A percentile compares a stretch with the other conserved stretches of the same genome.
phyloP scores from a whole-genome alignment of 306 rosid species.

The Vachellia pachyceras region DNA sequence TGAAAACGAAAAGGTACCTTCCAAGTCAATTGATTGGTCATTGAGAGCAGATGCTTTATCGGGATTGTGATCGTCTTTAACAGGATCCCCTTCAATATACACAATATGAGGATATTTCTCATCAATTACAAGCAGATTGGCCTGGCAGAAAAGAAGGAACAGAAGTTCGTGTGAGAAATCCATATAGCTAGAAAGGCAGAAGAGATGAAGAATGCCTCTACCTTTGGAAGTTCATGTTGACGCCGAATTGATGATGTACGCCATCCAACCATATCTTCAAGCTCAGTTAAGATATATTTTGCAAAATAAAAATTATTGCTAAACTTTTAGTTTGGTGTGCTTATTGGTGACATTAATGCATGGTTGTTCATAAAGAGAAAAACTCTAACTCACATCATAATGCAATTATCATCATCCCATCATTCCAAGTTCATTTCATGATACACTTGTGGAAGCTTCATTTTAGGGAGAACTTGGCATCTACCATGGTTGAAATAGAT shows the following conservation, averaged over 20 bases:
- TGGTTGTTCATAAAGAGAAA: neutral
- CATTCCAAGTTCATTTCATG: neutral
- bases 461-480: neutral
- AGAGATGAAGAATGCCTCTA: slow-evolving; percentile 39
- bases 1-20: slow-evolving; percentile 57
- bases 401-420: neutral
- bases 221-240: slow-evolving; percentile 95
- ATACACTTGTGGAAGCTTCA: slow-evolving; percentile 25
- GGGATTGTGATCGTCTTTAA: slow-evolving; percentile 23
- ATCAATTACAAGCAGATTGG: slow-evolving; percentile 67
- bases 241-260: slow-evolving; percentile 97
- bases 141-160: slow-evolving; percentile 54
- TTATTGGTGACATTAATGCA: neutral
- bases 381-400: neutral
- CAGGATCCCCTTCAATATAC: slow-evolving; percentile 55
- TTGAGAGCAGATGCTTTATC: slow-evolving; percentile 42
- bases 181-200: slow-evolving; percentile 21
- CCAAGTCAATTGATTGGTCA: slow-evolving; percentile 57
- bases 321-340: slow-evolving; percentile 26
- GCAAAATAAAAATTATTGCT: slow-evolving; percentile 14
- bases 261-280: slow-evolving; percentile 98
- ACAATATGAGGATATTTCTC: slow-evolving; percentile 84
- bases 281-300: slow-evolving; percentile 56
- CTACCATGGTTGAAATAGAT: slow-evolving; percentile 11
- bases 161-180: slow-evolving; percentile 31